Conservation (phyloP, 495 filamentous ascomycete species). For the Penicillium lividum region DNA sequence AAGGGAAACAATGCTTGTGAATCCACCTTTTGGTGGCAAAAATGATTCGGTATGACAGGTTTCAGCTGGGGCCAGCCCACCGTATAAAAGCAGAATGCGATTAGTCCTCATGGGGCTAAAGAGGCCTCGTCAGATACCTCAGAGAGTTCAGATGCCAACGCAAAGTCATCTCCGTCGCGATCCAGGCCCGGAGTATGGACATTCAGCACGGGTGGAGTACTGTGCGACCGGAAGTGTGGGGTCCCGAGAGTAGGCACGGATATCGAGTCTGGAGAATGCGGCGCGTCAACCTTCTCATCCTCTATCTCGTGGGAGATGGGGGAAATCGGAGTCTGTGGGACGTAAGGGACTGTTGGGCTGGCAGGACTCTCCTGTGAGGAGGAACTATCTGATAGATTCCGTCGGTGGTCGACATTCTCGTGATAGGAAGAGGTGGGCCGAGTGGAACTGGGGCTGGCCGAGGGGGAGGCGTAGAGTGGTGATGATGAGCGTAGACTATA, state of each 20-base stretch:
- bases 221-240: conserved; percentile 36
- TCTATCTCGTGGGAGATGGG: conserved; percentile 29
- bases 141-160: conserved; percentile 10
- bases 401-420: conserved; percentile 31
- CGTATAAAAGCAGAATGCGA: not conserved
- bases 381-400: conserved; percentile 41
- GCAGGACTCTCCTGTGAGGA: conserved; percentile 36
- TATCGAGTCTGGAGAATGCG: conserved; percentile 21
- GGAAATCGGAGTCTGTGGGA: conserved; percentile 51
- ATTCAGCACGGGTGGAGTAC: conserved; percentile 42
- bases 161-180: conserved; percentile 10
- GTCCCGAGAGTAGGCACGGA: conserved; percentile 26
- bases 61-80: conserved; percentile 7
- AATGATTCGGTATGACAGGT: not conserved
- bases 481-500: conserved; percentile 45
- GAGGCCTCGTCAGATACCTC: conserved; percentile 12
- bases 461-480: conserved; percentile 44
- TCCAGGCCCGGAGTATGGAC: conserved; percentile 17
- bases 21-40: not conserved
- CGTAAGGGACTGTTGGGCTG: conserved; percentile 44
- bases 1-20: not conserved
- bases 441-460: conserved; percentile 47
- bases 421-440: conserved; percentile 44
- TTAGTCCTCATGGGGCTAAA: conserved; percentile 10
- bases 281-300: conserved; percentile 15